Conservation (phyloP, 148 eudicot species). For the Chenopodium quinoa region DNA sequence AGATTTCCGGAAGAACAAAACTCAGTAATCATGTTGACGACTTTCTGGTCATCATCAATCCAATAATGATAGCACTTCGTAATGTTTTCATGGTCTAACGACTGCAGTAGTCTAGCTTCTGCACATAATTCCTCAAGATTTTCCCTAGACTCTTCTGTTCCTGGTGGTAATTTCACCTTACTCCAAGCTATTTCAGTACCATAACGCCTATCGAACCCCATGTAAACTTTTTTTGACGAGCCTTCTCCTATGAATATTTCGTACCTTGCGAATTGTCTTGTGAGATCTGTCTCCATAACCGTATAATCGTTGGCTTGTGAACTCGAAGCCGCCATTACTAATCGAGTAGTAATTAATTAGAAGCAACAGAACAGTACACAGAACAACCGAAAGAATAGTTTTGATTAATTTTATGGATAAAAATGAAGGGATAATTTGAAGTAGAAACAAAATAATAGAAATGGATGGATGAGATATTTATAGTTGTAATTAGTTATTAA, state of each 20-base stretch:
- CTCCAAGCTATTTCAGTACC: constrained; percentile 46
- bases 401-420: no score
- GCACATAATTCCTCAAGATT: constrained; percentile 14
- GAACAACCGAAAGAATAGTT: no score
- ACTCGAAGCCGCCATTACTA: no score
- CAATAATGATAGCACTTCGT: background rate
- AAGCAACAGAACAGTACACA: no score
- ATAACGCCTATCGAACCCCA: constrained; percentile 32
- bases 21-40: background rate
- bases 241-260: constrained; percentile 19
- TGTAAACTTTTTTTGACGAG: constrained; percentile 25
- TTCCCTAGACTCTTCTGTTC: constrained; percentile 9
- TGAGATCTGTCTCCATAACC: constrained; percentile 10
- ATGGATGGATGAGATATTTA: no score
- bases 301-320: background rate
- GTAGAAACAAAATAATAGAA: no score
- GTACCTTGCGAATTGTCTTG: background rate
- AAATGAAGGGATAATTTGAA: no score
- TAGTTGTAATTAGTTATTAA: no score
- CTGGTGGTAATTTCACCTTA: constrained; percentile 18
- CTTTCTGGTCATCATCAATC: background rate
- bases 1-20: background rate
- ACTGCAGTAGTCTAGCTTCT: constrained; percentile 27
- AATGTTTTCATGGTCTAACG: constrained; percentile 6
- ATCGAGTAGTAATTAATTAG: no score